Conservation (phyloP, 176 grass and related monocot species). For the Oryza longistaminata region DNA sequence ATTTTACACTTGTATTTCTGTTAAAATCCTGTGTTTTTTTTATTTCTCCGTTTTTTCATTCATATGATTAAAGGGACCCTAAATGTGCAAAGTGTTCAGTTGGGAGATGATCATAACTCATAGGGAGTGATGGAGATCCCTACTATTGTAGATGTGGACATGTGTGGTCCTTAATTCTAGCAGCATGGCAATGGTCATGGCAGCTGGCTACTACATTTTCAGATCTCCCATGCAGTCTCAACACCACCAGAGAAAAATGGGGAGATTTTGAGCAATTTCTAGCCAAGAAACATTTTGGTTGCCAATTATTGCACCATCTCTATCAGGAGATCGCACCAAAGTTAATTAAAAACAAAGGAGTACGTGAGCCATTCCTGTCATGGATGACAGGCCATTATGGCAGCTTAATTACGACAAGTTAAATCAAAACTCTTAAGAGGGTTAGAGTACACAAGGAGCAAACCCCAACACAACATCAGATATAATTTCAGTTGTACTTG, state of each 20-base stretch:
- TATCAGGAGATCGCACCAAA: background rate
- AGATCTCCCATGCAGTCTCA: background rate
- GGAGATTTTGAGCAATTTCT: background rate
- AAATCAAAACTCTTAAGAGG: background rate
- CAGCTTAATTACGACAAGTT: background rate
- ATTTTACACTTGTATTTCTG: too few species aligned
- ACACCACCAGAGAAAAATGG: background rate
- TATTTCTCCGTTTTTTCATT: too few species aligned
- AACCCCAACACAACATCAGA: too few species aligned
- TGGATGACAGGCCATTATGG: background rate
- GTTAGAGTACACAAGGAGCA: background rate
- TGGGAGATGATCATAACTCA: background rate
- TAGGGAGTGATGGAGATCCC: background rate
- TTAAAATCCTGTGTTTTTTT: too few species aligned
- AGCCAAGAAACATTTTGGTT: background rate
- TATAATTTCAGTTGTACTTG: background rate
- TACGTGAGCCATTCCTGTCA: background rate
- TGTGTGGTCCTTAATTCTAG: background rate
- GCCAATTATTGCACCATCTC: background rate
- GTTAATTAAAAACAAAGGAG: background rate
- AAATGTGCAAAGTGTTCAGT: background rate
- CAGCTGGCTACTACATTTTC: background rate
- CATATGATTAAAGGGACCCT: too few species aligned
- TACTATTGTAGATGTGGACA: background rate
- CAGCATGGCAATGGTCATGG: background rate